Conservation (phyloP, 1,284 basidiomycete genomes). For the Ustilago shanxiensis region DNA sequence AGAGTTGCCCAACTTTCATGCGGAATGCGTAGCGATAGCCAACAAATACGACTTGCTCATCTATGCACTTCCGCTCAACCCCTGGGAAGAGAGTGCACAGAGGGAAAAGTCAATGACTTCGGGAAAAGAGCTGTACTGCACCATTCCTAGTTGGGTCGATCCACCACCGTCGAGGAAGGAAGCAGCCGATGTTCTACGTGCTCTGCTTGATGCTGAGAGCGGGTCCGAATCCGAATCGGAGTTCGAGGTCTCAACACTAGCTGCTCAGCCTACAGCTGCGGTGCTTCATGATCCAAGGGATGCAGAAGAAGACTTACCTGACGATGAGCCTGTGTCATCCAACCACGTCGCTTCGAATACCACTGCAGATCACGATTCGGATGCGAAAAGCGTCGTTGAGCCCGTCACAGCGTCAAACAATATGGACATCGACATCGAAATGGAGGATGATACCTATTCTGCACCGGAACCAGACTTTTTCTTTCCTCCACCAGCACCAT, state of each 20-base stretch:
- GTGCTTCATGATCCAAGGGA: not conserved
- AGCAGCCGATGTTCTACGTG: constrained; percentile 10
- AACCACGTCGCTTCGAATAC: not conserved
- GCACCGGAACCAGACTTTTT: constrained; percentile 25
- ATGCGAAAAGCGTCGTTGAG: not conserved
- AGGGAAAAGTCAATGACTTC: not conserved
- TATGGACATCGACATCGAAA: constrained; percentile 6
- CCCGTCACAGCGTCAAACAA: not conserved
- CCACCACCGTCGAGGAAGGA: constrained; percentile 13
- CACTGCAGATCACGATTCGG: not conserved
- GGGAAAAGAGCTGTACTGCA: not conserved
- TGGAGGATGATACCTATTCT: constrained; percentile 4
- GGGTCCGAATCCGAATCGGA: not conserved
- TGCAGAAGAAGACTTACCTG: not conserved
- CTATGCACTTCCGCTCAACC: constrained; percentile 16
- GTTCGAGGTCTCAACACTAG: not conserved
- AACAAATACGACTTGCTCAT: constrained; percentile 24
- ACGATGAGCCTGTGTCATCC: not conserved
- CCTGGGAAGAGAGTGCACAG: constrained; percentile 9
- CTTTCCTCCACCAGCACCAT: not conserved
- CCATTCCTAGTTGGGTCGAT: constrained; percentile 15
- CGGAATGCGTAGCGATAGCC: constrained; percentile 17
- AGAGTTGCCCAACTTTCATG: constrained; percentile 2
- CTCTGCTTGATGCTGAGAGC: not conserved
- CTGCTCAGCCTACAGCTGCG: not conserved